Percentiles rank a stretch among this genome's conserved stretches.
Evolutionary conservation across 1,139 yeast species (phyloP).

Genomic region (Yarrowia galli): DNA sequence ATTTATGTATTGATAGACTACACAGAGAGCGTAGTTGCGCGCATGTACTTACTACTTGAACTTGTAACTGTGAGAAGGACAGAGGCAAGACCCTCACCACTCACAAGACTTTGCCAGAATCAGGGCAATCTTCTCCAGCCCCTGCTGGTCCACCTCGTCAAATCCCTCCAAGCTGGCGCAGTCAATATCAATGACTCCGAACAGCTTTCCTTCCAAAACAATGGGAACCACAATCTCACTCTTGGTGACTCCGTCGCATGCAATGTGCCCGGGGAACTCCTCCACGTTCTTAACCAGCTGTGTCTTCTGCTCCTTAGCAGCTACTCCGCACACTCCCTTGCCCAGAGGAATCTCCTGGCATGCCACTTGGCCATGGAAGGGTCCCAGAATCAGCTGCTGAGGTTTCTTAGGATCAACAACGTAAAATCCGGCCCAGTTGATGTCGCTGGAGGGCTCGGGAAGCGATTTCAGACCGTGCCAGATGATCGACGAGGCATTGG

Average conservation of each 20-base stretch:
- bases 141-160: slow-evolving; percentile 63
- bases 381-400: slow-evolving; percentile 73
- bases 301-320: slow-evolving; percentile 64
- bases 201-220: slow-evolving; percentile 53
- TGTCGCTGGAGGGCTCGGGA: slow-evolving; percentile 49
- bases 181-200: slow-evolving; percentile 89
- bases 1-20: slow-evolving; percentile 34
- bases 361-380: slow-evolving; percentile 96
- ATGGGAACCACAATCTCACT: slow-evolving; percentile 95
- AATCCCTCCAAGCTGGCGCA: slow-evolving; percentile 72
- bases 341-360: slow-evolving; percentile 84
- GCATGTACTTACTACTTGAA: too few relatives aligned
- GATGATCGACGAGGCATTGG: slow-evolving; percentile 82
- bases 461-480: slow-evolving; percentile 87
- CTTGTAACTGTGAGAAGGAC: too few relatives aligned
- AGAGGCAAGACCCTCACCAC: slow-evolving; percentile 42
- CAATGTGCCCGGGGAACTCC: slow-evolving; percentile 88
- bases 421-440: slow-evolving; percentile 96
- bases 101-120: slow-evolving; percentile 61
- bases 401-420: slow-evolving; percentile 54
- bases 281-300: slow-evolving; percentile 82
- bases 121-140: slow-evolving; percentile 66
- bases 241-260: slow-evolving; percentile 94
- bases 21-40: not conserved
- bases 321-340: slow-evolving; percentile 90